Base-by-base conservation (phyloP, 805 yeast species). In the Cyberlindnera mrakii region DNA sequence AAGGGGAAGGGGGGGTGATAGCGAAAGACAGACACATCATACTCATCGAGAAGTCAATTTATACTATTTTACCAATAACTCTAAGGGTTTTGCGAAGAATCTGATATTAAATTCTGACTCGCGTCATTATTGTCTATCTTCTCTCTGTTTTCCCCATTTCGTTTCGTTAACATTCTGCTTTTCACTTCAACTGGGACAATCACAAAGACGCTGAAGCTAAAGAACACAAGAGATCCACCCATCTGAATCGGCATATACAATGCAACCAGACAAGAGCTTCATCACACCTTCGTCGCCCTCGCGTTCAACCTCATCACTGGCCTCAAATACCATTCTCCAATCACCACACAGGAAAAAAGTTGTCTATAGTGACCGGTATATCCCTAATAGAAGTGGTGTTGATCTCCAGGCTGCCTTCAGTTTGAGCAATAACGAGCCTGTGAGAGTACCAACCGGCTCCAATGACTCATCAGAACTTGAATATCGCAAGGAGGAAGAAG, bases 341-440 rank as follows among this genome's bases (percentile, higher is more conserved):
- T 80, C 59, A 1, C 62, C 62, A 4, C 45, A 59, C 14, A 46
- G 58, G 19, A 53, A 54, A 45, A 72, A 72, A 43, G 63, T 75
- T 3, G 68, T 77, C 1, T 85, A 84, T 63, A 80, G 85, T 49
- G 99, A 90, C 62, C 68, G 98, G 43, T 88, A 80, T 61, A 86
- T 93, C 23, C 99, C 99, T 5, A 80, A 77, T 47, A 66, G 99
- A 39, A 80, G 86, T 2, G 96, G 96, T 1, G 76, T 88, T 20
- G 95, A 88, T 55, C 67, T 91, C 14, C 93, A 87, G 55, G 88
- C 96, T 0, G 96, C 96, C 6, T 55, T 53, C 46, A 53, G 54
- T 37, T 43, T 50, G 42, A 48, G 50, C 37, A 50, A 48, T 19
- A 56, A 52, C 15, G 14, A 35, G 1, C 40, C 40, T 9, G 38